phyloP scores from a whole-genome alignment of 2,329 filamentous ascomycete genomes.

The Celoporthe dispersa region DNA sequence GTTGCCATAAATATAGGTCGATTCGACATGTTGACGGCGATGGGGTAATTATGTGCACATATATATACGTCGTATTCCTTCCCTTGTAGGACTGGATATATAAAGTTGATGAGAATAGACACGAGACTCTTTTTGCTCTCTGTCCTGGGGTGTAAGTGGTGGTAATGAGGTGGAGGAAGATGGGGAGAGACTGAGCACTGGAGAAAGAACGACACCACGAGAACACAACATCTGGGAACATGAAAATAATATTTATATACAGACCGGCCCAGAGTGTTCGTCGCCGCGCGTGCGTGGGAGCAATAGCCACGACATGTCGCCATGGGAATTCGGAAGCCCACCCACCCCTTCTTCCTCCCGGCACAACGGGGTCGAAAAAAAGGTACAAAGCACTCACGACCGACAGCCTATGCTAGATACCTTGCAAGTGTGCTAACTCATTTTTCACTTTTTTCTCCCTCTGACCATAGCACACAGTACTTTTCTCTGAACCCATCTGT shows the following conservation, averaged over 20 bases:
- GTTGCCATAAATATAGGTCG: constrained; percentile 92
- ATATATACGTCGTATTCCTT: background rate
- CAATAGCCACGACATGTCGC: constrained; percentile 18
- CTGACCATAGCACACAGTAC: background rate
- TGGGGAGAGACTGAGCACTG: constrained; percentile 2
- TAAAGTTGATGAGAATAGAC: constrained; percentile 2
- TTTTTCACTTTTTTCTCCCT: background rate
- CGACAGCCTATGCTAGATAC: constrained; percentile 21
- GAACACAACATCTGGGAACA: background rate
- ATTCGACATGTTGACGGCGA: constrained; percentile 63
- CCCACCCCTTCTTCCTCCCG: background rate
- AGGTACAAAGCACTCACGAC: constrained; percentile 17
- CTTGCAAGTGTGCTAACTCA: constrained; percentile 9
- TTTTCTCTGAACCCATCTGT: background rate
- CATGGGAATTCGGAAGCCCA: background rate
- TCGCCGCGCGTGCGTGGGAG: constrained; percentile 12
- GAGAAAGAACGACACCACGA: background rate
- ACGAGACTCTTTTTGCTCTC: background rate
- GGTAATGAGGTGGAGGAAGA: constrained; percentile 6
- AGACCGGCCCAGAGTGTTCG: constrained; percentile 10
- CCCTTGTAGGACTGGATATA: background rate
- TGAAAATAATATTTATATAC: constrained; percentile 28
- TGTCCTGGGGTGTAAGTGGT: background rate
- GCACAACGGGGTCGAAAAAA: background rate
- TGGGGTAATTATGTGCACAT: constrained; percentile 25